phyloP scores from a whole-genome alignment of 345 rosid genomes.

The Salix koriyanagi region DNA sequence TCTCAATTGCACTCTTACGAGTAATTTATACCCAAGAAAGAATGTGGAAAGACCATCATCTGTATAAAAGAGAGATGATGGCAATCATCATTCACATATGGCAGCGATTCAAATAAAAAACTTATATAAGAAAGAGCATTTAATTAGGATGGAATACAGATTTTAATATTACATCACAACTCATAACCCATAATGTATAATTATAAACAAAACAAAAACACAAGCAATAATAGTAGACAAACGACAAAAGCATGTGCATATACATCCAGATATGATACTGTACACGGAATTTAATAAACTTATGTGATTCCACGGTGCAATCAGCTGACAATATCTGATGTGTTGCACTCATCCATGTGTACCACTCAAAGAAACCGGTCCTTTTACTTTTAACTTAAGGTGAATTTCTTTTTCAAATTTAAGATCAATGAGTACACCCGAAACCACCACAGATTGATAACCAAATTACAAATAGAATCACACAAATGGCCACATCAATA shows the following conservation, averaged over 20 bases:
- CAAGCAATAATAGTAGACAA: neutral
- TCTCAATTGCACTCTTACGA: neutral
- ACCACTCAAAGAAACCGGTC: neutral
- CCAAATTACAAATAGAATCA: constrained; percentile 62
- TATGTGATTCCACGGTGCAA: neutral
- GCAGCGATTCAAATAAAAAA: no score
- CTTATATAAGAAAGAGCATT: neutral
- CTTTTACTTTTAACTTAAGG: neutral
- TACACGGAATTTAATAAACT: neutral
- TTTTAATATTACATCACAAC: neutral
- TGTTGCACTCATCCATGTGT: neutral
- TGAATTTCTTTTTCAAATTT: neutral
- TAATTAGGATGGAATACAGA: neutral
- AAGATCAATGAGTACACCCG: constrained; percentile 35
- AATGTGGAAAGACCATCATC: neutral
- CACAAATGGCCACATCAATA: constrained; percentile 69
- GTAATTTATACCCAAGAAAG: neutral
- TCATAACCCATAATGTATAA: neutral
- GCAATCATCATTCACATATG: neutral
- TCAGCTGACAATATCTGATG: neutral
- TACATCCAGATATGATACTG: neutral
- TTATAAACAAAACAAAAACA: neutral
- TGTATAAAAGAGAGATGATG: neutral
- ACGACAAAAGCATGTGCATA: neutral
- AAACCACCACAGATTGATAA: constrained; percentile 56